Evolutionary conservation across 352 stramenopile genomes (phyloP).

Genomic region (Phytophthora sojae): DNA sequence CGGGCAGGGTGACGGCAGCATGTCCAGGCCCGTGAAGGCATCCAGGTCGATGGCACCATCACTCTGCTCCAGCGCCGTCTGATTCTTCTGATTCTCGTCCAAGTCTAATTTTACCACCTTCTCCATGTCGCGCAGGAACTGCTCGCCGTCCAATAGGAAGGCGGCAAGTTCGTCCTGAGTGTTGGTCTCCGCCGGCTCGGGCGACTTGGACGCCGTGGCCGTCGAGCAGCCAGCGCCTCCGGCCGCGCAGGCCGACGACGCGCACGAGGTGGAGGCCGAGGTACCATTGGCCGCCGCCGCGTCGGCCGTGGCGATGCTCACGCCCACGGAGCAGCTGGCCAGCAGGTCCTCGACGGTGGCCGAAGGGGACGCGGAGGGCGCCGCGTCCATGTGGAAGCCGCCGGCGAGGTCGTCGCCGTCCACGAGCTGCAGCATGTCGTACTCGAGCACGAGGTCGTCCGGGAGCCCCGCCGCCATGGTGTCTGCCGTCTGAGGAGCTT

Average conservation of each 20-base stretch:
- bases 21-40: slow-evolving; percentile 54
- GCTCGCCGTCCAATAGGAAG: slow-evolving; percentile 64
- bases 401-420: slow-evolving; percentile 30
- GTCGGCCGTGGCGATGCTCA: slow-evolving; percentile 31
- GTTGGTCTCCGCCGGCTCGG: slow-evolving; percentile 17
- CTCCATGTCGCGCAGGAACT: slow-evolving; percentile 66
- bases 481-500: slow-evolving; percentile 1
- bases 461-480: slow-evolving; percentile 42
- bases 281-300: background rate
- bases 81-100: slow-evolving; percentile 30
- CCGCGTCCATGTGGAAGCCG: slow-evolving; percentile 23
- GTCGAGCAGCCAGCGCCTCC: slow-evolving; percentile 27
- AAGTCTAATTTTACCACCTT: slow-evolving; percentile 56
- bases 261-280: slow-evolving; percentile 7
- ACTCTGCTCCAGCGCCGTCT: slow-evolving; percentile 31
- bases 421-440: slow-evolving; percentile 55
- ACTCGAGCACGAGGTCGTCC: slow-evolving; percentile 53
- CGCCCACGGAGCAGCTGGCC: slow-evolving; percentile 39
- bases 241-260: slow-evolving; percentile 13
- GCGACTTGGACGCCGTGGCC: slow-evolving; percentile 19
- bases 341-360: slow-evolving; percentile 41
- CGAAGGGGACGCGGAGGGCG: background rate
- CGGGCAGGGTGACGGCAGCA: slow-evolving; percentile 62
- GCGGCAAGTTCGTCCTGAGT: slow-evolving; percentile 47
- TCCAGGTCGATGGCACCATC: slow-evolving; percentile 48